These are phyloP conservation scores for Rhizopus stolonifer DNA, from an alignment of 371 early-diverging fungal genomes.

Conservation along the genomic window DNA sequence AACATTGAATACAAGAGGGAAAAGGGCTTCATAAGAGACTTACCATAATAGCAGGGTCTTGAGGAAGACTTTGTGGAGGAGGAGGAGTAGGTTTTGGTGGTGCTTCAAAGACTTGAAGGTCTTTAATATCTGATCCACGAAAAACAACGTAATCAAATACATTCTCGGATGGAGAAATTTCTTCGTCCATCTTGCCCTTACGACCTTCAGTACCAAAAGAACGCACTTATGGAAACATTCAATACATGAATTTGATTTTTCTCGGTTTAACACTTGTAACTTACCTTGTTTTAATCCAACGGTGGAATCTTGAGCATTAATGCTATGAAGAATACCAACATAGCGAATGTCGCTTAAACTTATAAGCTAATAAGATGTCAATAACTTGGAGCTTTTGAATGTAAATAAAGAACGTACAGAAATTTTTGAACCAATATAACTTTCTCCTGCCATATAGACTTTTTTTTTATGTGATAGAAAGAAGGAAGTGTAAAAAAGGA, in stretches of 20 bases:
- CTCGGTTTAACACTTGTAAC: neutral
- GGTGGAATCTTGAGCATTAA: slow-evolving; percentile 87
- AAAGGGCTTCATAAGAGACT: too few relatives aligned
- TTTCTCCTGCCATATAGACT: slow-evolving; percentile 57
- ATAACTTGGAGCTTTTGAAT: neutral
- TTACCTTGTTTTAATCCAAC: slow-evolving; percentile 89
- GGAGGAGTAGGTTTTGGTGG: slow-evolving; percentile 56
- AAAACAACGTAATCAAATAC: slow-evolving; percentile 91
- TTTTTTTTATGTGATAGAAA: neutral
- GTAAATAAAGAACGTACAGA: slow-evolving; percentile 31
- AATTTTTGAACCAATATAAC: slow-evolving; percentile 77
- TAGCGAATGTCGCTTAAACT: slow-evolving; percentile 91
- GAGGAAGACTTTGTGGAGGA: slow-evolving; percentile 64
- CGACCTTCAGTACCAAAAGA: slow-evolving; percentile 88
- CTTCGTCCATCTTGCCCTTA: slow-evolving; percentile 74
- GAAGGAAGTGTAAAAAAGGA: neutral
- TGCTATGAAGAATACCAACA: slow-evolving; percentile 84
- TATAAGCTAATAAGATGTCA: slow-evolving; percentile 60
- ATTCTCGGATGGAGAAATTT: slow-evolving; percentile 80
- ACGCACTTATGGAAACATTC: too few relatives aligned
- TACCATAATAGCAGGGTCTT: slow-evolving; percentile 81
- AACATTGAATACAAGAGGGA: neutral
- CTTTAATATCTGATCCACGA: slow-evolving; percentile 91
- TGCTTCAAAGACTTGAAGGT: slow-evolving; percentile 83
- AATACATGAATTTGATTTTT: too few relatives aligned